Evolutionary conservation across 2,329 filamentous ascomycete genomes (phyloP).

Genomic region (Colletotrichum tropicicola): DNA sequence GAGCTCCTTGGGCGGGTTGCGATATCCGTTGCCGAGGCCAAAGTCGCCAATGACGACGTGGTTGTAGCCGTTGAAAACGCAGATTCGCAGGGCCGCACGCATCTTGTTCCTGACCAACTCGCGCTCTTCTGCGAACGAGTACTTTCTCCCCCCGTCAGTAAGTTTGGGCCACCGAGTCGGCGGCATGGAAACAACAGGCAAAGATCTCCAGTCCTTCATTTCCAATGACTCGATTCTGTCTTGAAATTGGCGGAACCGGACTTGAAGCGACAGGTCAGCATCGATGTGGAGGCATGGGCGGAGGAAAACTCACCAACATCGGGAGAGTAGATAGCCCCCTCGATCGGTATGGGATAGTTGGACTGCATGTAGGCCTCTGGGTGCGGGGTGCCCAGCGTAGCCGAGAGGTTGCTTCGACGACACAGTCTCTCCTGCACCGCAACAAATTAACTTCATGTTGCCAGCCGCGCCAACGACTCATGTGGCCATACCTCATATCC

Average conservation of each 20-base stretch:
- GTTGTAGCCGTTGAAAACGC: conserved; percentile 65
- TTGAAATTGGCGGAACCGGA: conserved; percentile 77
- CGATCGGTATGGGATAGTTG: conserved; percentile 78
- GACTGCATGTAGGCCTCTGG: conserved; percentile 51
- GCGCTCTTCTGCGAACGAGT: conserved; percentile 76
- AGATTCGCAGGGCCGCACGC: conserved; percentile 75
- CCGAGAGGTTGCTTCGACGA: conserved; percentile 77
- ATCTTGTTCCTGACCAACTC: conserved; percentile 80
- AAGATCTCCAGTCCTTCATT: conserved; percentile 59
- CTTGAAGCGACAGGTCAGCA: conserved; percentile 43
- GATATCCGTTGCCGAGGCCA: conserved; percentile 69
- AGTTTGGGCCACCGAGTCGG: conserved; percentile 79
- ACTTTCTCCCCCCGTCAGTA: conserved; percentile 71
- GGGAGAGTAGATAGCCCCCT: conserved; percentile 75
- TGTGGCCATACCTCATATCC: conserved; percentile 45
- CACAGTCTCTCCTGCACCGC: conserved; percentile 72
- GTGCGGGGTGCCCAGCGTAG: conserved; percentile 71
- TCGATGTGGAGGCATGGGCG: background rate
- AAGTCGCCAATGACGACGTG: conserved; percentile 72
- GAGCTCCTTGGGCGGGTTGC: conserved; percentile 72
- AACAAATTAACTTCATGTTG: background rate
- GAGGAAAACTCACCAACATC: conserved; percentile 64
- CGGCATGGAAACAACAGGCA: conserved; percentile 79
- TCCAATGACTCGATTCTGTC: conserved; percentile 68
- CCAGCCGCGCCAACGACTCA: background rate